These are phyloP conservation scores for Salix suchowensis DNA, from an alignment of 345 rosid genomes.

Conservation along the genomic window DNA sequence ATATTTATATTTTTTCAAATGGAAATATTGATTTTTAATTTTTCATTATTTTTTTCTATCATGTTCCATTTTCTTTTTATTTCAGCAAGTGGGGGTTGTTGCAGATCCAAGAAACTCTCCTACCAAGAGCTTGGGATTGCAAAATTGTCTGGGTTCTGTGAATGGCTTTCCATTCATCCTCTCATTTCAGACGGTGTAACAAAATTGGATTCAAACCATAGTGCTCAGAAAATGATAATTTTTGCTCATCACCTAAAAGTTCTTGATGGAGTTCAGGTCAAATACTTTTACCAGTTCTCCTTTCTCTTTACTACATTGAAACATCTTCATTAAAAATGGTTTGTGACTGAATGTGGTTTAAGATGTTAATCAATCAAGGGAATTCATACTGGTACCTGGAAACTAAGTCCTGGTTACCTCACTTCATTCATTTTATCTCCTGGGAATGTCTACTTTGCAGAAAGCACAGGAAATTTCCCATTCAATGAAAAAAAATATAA, in stretches of 20 bases:
- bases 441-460: too few relatives aligned
- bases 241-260: conserved; percentile 97
- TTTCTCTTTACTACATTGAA: neutral
- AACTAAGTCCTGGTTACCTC: too few relatives aligned
- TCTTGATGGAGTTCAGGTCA: conserved; percentile 86
- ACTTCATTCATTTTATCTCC: too few relatives aligned
- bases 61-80: conserved; percentile 5
- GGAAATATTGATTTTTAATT: neutral
- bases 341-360: too few relatives aligned
- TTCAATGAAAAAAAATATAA: too few relatives aligned
- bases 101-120: conserved; percentile 45
- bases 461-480: too few relatives aligned
- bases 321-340: neutral
- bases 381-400: too few relatives aligned
- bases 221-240: conserved; percentile 70
- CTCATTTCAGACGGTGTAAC: conserved; percentile 43
- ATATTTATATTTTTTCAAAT: conserved; percentile 5
- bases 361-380: too few relatives aligned
- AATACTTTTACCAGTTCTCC: conserved; percentile 5
- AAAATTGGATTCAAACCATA: conserved; percentile 38
- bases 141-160: conserved; percentile 69
- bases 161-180: conserved; percentile 88
- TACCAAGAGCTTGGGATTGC: conserved; percentile 91
- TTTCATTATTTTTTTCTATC: neutral
- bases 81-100: conserved; percentile 38